Base-by-base conservation (phyloP, 1,284 basidiomycete species). In the Ganoderma leucocontextum region DNA sequence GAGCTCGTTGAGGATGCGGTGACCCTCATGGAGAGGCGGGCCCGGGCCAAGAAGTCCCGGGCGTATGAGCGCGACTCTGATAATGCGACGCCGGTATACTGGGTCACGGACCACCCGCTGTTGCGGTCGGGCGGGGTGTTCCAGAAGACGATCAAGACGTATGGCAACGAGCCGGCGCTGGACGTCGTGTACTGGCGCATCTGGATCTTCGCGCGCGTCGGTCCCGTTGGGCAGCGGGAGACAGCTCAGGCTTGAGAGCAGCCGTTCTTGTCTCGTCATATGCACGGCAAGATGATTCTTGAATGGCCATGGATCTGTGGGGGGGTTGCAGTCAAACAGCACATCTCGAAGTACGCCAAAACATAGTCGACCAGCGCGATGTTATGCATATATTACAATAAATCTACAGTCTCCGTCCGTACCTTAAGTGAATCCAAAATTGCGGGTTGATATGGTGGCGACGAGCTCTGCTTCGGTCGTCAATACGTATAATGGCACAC, bases 111-210 rank as follows among this genome's bases (percentile, higher is more conserved):
- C 33, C 6, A 41, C 9, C 66, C 68, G 47, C 3, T 10, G 3
- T 22, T 49, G 25, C 72, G 67, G 49, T 8, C 29, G 2, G 15
- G 47, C 2, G 61, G 38, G 17, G 35, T 1, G 8, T 58, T 58
- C 55, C n/a, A 71, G 66, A 39, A 17, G 6, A 42, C 61, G 13
- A 72, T 64, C 62, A 53, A 70, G 22, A 67, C 66, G n/a, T 70
- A 74, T 44, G 74, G 74, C 4, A 75, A 74, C 59, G 29, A 75
- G 36, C 62, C 72, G 13, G 19, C 44, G 2, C 1, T 74, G 9
- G 65, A n/a, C 5, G 58, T 64, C 36, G 64, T 64, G 42, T 76
- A 75, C 42, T 71, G 70, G 60, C 60, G 68, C 35, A 12, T 75
- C 5, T 70, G 70, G 35, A 36, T 76, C 33, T 39, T 74, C 9